Evolutionary conservation across 2,329 filamentous ascomycete species (phyloP).

Genomic region (Colletotrichum endophyticum): DNA sequence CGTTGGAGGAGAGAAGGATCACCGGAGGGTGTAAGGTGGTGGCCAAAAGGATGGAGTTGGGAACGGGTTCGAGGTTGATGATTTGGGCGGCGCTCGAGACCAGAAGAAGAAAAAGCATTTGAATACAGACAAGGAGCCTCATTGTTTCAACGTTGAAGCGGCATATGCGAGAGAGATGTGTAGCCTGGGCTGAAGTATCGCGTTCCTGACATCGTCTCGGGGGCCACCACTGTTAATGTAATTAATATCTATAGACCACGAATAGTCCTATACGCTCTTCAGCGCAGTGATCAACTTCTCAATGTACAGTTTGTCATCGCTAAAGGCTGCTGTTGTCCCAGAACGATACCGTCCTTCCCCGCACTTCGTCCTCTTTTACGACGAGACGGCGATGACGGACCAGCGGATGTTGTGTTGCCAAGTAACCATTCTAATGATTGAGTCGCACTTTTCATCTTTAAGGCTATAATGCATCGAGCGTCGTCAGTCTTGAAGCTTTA

Average conservation of each 20-base stretch:
- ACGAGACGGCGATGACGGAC: background rate
- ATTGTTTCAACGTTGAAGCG: background rate
- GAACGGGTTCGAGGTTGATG: background rate
- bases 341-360: background rate
- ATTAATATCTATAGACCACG: background rate
- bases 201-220: background rate
- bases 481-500: background rate
- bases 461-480: background rate
- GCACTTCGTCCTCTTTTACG: background rate
- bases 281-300: accelerated
- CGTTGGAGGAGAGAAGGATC: background rate
- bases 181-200: background rate
- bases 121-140: background rate
- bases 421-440: background rate
- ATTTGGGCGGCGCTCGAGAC: background rate
- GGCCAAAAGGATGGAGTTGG: background rate
- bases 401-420: background rate
- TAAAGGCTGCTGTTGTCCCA: background rate
- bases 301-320: background rate
- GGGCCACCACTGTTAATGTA: background rate
- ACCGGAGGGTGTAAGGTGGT: background rate
- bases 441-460: accelerated
- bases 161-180: background rate
- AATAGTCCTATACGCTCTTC: accelerated
- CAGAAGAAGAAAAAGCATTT: background rate